Percentiles rank a stretch among this genome's conserved stretches.
Conservation (phyloP, 2,329 filamentous ascomycete genomes). For the Parasarocladium wereldwijsianum region DNA sequence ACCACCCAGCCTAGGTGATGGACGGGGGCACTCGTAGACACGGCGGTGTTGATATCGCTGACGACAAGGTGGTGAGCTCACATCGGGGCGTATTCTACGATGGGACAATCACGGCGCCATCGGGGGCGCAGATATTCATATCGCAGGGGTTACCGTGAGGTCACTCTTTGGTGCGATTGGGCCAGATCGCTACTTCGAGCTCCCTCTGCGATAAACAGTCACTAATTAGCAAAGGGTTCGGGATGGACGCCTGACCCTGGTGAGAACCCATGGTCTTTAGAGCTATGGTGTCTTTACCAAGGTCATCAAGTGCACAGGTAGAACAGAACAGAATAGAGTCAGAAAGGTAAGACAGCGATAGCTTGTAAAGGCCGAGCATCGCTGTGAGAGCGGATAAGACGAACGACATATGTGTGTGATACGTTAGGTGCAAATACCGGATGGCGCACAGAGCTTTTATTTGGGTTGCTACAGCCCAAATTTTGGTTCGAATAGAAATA, state of each 20-base stretch:
- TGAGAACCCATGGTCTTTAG: not conserved
- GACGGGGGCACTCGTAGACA: slow-evolving; percentile 48
- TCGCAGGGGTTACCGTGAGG: slow-evolving; percentile 39
- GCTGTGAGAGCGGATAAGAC: too few species aligned
- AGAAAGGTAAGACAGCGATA: too few species aligned
- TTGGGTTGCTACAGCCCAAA: too few species aligned
- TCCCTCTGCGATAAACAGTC: slow-evolving; percentile 32
- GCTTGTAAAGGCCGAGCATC: too few species aligned
- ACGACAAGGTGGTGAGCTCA: slow-evolving; percentile 59
- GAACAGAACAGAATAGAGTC: not conserved
- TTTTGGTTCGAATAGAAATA: too few species aligned
- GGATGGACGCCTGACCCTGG: not conserved
- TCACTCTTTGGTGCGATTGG: slow-evolving; percentile 29
- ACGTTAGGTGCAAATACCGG: too few species aligned
- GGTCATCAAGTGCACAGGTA: not conserved
- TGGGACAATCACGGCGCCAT: slow-evolving; percentile 52
- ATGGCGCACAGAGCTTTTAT: too few species aligned
- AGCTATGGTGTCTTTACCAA: not conserved
- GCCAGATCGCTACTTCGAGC: slow-evolving; percentile 49
- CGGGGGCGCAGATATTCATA: slow-evolving; percentile 41
- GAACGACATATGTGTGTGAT: too few species aligned
- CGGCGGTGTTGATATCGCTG: slow-evolving; percentile 61
- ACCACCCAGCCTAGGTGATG: slow-evolving; percentile 47
- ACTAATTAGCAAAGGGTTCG: not conserved
- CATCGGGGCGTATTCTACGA: slow-evolving; percentile 49